Evolutionary conservation across 495 filamentous ascomycete species (phyloP), one percentile per base, ranked within the genome.

Genomic region (Tuber magnatum): DNA sequence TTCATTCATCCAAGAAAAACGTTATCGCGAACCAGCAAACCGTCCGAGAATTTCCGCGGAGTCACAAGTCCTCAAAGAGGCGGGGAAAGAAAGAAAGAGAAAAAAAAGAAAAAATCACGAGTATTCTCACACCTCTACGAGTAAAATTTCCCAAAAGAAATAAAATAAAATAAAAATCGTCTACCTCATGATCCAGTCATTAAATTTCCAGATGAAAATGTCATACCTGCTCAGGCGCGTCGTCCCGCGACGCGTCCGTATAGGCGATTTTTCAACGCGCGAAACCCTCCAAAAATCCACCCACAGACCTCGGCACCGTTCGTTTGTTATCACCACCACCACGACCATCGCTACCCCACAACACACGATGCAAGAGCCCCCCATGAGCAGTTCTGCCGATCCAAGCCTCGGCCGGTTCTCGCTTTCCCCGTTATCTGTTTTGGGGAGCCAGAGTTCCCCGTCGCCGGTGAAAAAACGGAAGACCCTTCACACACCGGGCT

Each of bases 391-490:
- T 65, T 35, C 28, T 4, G 4, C 56, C 8, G 56, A 18, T 28
- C 6, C 28, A 5, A 28, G 56, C 18, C 28, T 32, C 4, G 28
- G 56, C 5, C 56, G 32, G 56, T 65, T 65, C 28, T 65, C 28
- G 18, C 56, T 20, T 35, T 35, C 56, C 28, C 56, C 12, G 4
- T 35, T 35, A 18, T 65, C 56, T 1, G 4, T 65, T 65, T 35
- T 28, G 56, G 56, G 56, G 32, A 35, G 56, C 56, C 56, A 65
- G 56, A 65, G 56, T 35, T 81, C 80, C 18, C 80, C 80, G 68
- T 72, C 80, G 18, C 76, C 74, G 24, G 44, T 76, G 32, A 81
- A 81, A 69, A 76, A 76, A 48, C 76, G 73, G 56, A 81, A 79
- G 42, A 73, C 75, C 48, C 69, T 72, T 9, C 74, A 81, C 51